A percentile compares a stretch with the other conserved stretches of the same genome.
These are phyloP conservation scores for Pleochaeta shiraiana DNA, from an alignment of 2,329 filamentous ascomycete species.

Conservation along the genomic window DNA sequence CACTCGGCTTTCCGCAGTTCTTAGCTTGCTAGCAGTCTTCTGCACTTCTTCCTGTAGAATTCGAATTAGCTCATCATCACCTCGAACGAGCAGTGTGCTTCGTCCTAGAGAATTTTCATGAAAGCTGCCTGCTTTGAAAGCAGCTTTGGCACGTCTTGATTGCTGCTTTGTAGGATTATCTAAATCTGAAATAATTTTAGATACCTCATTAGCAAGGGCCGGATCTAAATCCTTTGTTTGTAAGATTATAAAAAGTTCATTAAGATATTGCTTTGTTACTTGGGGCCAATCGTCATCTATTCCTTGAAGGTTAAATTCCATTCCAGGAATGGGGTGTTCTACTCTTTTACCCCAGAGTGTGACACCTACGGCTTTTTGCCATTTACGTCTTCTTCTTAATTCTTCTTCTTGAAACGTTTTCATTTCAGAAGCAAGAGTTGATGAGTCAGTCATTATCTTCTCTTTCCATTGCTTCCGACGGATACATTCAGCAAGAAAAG, in stretches of 20 bases:
- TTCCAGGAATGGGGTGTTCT: constrained; percentile 47
- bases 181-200: constrained; percentile 57
- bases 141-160: constrained; percentile 63
- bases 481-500: constrained; percentile 68
- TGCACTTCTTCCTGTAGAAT: constrained; percentile 67
- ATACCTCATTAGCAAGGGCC: constrained; percentile 46
- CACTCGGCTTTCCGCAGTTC: constrained; percentile 73
- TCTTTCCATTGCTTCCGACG: constrained; percentile 78
- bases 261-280: constrained; percentile 53
- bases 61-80: constrained; percentile 63
- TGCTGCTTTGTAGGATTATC: constrained; percentile 70
- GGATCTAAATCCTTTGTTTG: constrained; percentile 42
- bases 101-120: constrained; percentile 78
- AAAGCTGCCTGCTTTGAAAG: constrained; percentile 85
- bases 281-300: constrained; percentile 65
- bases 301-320: constrained; percentile 70
- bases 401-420: constrained; percentile 85
- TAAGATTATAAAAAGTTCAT: constrained; percentile 47
- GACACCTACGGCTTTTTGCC: constrained; percentile 67
- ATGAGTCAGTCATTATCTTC: constrained; percentile 72
- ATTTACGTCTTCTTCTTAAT: constrained; percentile 66
- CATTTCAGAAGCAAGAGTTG: constrained; percentile 79
- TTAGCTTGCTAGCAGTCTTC: constrained; percentile 50
- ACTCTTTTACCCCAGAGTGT: constrained; percentile 40
- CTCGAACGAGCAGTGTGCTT: constrained; percentile 64